A percentile compares a stretch with the other conserved stretches of the same genome.
Evolutionary conservation across 495 filamentous ascomycete genomes (phyloP).

Genomic region (Podospora pseudocomata): DNA sequence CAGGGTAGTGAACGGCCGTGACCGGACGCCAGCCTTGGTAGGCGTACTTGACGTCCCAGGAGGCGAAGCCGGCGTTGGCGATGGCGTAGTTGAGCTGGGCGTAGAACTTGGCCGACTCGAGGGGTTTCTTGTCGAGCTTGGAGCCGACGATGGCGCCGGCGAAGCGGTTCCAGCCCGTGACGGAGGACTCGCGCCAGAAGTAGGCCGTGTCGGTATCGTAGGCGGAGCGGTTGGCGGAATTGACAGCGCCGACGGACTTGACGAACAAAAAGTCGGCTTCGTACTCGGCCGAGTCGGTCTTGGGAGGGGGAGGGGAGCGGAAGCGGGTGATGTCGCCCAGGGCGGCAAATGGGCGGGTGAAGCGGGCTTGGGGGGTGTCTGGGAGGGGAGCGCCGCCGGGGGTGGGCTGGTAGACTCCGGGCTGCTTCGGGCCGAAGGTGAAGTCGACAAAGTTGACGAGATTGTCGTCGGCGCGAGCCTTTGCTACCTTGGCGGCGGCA

Average conservation of each 20-base stretch:
- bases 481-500: conserved; percentile 28
- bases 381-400: conserved; percentile 30
- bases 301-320: conserved; percentile 27
- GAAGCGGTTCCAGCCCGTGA: conserved; percentile 37
- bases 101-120: conserved; percentile 34
- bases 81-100: conserved; percentile 40
- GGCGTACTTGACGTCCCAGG: conserved; percentile 32
- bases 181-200: conserved; percentile 34
- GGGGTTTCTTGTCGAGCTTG: conserved; percentile 25
- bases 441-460: conserved; percentile 36
- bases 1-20: conserved; percentile 32
- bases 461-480: conserved; percentile 31
- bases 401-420: conserved; percentile 32
- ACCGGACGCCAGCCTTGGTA: conserved; percentile 34
- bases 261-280: conserved; percentile 24
- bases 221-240: conserved; percentile 23
- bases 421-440: conserved; percentile 20
- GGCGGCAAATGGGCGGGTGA: conserved; percentile 27
- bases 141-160: conserved; percentile 29
- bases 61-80: conserved; percentile 35
- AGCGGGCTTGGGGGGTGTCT: conserved; percentile 33
- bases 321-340: conserved; percentile 30
- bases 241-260: conserved; percentile 28
- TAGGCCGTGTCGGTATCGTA: conserved; percentile 35
- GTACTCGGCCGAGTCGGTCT: conserved; percentile 19